A percentile compares a stretch with the other conserved stretches of the same genome.
These are phyloP conservation scores for Pulveroboletus sp. DNA, from an alignment of 768 basidiomycete species.

Conservation along the genomic window DNA sequence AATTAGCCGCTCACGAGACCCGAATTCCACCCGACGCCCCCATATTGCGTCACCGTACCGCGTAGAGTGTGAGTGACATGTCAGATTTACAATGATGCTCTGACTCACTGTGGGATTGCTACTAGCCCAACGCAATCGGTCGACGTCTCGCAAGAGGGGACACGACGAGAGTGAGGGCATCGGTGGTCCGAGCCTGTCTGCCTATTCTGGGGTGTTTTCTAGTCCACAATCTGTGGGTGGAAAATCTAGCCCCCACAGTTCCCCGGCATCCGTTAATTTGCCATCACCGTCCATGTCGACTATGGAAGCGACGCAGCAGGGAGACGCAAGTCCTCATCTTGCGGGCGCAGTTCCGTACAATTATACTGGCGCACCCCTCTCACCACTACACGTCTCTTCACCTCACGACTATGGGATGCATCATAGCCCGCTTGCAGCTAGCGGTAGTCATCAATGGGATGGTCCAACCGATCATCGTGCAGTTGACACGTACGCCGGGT, in stretches of 20 bases:
- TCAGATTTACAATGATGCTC: constrained; percentile 2
- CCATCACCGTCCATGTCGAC: constrained; percentile 66
- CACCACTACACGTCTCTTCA: constrained; percentile 50
- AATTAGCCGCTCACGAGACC: constrained; percentile 60
- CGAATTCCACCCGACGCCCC: constrained; percentile 49
- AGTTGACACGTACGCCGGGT: constrained; percentile 43
- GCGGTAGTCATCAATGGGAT: constrained; percentile 42
- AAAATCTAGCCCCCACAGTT: constrained; percentile 66
- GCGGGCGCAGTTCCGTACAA: constrained; percentile 44
- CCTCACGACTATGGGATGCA: constrained; percentile 53
- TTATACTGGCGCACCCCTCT: constrained; percentile 44
- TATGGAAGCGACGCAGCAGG: constrained; percentile 41
- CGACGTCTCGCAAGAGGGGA: constrained; percentile 71
- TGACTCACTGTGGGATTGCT: constrained; percentile 14
- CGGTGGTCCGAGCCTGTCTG: constrained; percentile 38
- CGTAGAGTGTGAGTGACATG: constrained; percentile 52
- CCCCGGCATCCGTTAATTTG: constrained; percentile 68
- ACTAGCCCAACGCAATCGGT: constrained; percentile 70
- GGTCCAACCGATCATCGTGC: constrained; percentile 37
- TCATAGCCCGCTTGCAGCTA: constrained; percentile 29
- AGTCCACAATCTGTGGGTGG: constrained; percentile 47
- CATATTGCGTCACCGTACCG: constrained; percentile 64
- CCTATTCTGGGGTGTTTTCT: constrained; percentile 55
- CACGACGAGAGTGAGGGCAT: constrained; percentile 61
- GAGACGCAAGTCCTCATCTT: constrained; percentile 57